Percentiles rank a stretch among this genome's conserved stretches.
phyloP scores from a whole-genome alignment of 352 stramenopile genomes.

The Phytophthora lateralis region DNA sequence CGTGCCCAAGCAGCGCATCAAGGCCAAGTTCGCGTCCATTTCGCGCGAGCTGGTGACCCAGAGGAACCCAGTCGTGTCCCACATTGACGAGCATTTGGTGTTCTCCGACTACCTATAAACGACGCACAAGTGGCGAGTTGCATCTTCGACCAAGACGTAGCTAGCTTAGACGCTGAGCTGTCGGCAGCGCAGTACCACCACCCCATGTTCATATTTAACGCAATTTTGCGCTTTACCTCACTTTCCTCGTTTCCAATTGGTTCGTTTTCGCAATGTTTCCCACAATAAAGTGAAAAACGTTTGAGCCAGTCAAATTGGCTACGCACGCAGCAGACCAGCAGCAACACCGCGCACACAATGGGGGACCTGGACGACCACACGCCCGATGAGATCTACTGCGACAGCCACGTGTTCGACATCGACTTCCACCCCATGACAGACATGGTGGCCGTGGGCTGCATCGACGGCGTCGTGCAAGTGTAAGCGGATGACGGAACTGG shows the following conservation, averaged over 20 bases:
- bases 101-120: constrained; percentile 78
- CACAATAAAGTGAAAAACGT: constrained; percentile 10
- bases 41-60: constrained; percentile 62
- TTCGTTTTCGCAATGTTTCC: not conserved
- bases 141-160: constrained; percentile 12
- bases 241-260: not conserved
- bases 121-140: constrained; percentile 4
- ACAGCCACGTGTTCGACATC: constrained; percentile 84
- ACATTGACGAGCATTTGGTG: constrained; percentile 67
- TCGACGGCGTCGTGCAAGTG: constrained; percentile 85
- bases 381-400: constrained; percentile 77
- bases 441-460: constrained; percentile 75
- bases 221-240: constrained; percentile 15
- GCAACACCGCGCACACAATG: constrained; percentile 21
- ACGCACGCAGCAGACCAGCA: constrained; percentile 4
- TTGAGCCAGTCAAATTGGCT: constrained; percentile 43
- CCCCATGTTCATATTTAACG: constrained; percentile 29
- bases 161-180: constrained; percentile 21
- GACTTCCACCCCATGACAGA: constrained; percentile 81
- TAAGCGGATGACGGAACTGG: constrained; percentile 29
- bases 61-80: constrained; percentile 42
- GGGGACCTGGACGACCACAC: constrained; percentile 75
- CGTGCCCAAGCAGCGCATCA: constrained; percentile 69
- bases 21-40: constrained; percentile 70
- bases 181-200: constrained; percentile 7